phyloP scores from a whole-genome alignment of 1,139 yeast genomes.

The Debaryomycetaceae sp. region DNA sequence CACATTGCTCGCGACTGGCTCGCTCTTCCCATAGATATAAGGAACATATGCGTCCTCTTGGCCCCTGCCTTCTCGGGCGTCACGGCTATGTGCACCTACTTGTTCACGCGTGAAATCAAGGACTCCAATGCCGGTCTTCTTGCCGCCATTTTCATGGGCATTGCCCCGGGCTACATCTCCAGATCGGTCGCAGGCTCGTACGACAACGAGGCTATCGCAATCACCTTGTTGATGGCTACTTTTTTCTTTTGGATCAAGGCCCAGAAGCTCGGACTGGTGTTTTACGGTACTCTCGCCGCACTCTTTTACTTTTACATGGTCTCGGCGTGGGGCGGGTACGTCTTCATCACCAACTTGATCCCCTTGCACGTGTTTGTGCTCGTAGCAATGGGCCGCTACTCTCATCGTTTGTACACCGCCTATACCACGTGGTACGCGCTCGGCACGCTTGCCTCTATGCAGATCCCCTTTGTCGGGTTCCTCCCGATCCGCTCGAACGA shows the following conservation, averaged over 20 bases:
- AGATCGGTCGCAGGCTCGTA: slow-evolving; percentile 98
- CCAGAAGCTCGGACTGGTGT: slow-evolving; percentile 78
- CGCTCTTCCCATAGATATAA: slow-evolving; percentile 81
- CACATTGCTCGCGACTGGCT: slow-evolving; percentile 51
- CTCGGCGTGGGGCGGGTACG: slow-evolving; percentile 99
- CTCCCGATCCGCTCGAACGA: slow-evolving; percentile 94
- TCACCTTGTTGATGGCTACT: slow-evolving; percentile 88
- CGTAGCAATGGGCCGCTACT: slow-evolving; percentile 89
- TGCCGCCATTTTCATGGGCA: slow-evolving; percentile 92
- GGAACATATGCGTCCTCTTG: slow-evolving; percentile 89
- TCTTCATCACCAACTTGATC: slow-evolving; percentile 92
- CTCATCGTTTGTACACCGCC: slow-evolving; percentile 72
- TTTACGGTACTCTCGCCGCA: slow-evolving; percentile 79
- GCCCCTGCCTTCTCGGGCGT: slow-evolving; percentile 96
- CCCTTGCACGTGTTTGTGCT: slow-evolving; percentile 92
- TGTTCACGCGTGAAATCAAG: slow-evolving; percentile 83
- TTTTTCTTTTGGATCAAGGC: slow-evolving; percentile 95
- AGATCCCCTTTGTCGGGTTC: slow-evolving; percentile 96
- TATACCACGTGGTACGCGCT: slow-evolving; percentile 95
- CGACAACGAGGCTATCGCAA: slow-evolving; percentile 98
- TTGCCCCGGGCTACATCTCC: slow-evolving; percentile 97
- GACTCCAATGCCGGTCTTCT: slow-evolving; percentile 82
- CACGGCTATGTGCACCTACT: slow-evolving; percentile 87
- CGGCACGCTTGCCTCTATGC: slow-evolving; percentile 97
- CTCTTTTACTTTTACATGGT: slow-evolving; percentile 96